phyloP scores from a whole-genome alignment of 2,329 filamentous ascomycete genomes.

The Didymella keratinophila region DNA sequence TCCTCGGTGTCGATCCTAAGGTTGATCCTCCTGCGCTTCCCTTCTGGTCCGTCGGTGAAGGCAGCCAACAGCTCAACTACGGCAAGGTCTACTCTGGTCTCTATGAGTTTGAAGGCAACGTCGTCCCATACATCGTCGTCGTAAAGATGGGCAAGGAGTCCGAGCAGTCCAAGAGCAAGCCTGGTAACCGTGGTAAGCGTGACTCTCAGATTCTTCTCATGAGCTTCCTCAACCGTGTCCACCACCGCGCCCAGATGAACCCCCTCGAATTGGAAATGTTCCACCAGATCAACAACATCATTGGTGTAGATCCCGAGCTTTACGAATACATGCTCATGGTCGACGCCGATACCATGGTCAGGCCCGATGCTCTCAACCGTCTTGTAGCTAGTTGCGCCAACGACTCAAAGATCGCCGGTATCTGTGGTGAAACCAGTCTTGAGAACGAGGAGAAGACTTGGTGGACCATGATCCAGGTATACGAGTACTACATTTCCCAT shows the following conservation, averaged over 20 bases:
- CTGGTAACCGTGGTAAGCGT: slow-evolving; percentile 97
- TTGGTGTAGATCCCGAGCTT: slow-evolving; percentile 94
- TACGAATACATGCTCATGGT: slow-evolving; percentile 99
- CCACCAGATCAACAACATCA: slow-evolving; percentile 99
- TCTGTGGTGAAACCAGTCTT: slow-evolving; percentile 94
- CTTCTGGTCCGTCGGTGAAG: slow-evolving; percentile 90
- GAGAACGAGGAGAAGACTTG: slow-evolving; percentile 94
- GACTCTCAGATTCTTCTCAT: slow-evolving; percentile 96
- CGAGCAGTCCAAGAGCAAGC: slow-evolving; percentile 88
- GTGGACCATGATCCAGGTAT: slow-evolving; percentile 99
- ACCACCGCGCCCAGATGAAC: slow-evolving; percentile 92
- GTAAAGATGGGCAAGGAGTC: slow-evolving; percentile 98
- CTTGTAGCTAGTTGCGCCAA: slow-evolving; percentile 92
- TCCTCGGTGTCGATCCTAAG: slow-evolving; percentile 95
- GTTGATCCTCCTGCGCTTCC: slow-evolving; percentile 92
- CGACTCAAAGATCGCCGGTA: slow-evolving; percentile 94
- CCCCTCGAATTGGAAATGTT: slow-evolving; percentile 98
- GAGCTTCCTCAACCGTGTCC: slow-evolving; percentile 97
- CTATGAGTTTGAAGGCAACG: slow-evolving; percentile 96
- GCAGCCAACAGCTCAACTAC: slow-evolving; percentile 94
- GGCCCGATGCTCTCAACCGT: slow-evolving; percentile 89
- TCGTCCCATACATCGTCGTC: slow-evolving; percentile 93
- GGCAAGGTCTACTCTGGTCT: slow-evolving; percentile 98
- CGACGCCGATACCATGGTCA: slow-evolving; percentile 94
- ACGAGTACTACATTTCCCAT: slow-evolving; percentile 99